These are phyloP conservation scores for Chlorella sp. DNA, from an alignment of 139 green algal genomes.

Conservation along the genomic window DNA sequence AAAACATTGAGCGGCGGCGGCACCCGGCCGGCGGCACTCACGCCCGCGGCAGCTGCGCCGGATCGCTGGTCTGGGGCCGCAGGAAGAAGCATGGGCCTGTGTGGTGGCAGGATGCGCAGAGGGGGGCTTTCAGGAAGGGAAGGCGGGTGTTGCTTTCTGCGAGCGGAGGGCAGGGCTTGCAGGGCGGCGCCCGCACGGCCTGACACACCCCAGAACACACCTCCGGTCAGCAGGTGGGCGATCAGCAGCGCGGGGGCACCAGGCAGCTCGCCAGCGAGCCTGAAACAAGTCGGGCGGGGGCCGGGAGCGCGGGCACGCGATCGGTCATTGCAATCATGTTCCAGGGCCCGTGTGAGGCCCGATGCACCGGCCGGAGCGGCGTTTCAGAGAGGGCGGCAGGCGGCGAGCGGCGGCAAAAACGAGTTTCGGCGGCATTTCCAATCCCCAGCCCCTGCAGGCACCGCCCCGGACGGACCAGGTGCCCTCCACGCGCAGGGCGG, in stretches of 20 bases:
- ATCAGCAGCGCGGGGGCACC: constrained; percentile 15
- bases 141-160: neutral
- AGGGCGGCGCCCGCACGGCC: too few species aligned
- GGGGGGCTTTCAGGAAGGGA: too few species aligned
- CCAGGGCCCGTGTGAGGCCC: too few species aligned
- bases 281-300: neutral
- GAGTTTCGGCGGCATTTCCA: too few species aligned
- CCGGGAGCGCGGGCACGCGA: too few species aligned
- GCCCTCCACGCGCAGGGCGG: constrained; percentile 13
- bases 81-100: constrained; percentile 26
- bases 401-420: too few species aligned
- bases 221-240: constrained; percentile 35
- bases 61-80: neutral
- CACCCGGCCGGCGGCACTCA: neutral
- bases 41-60: neutral
- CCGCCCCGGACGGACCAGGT: constrained; percentile 12
- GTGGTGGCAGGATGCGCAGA: too few species aligned
- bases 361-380: too few species aligned
- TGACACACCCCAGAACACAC: neutral
- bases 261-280: constrained; percentile 8
- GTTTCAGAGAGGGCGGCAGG: too few species aligned
- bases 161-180: too few species aligned
- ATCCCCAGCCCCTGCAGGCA: too few species aligned
- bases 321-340: too few species aligned
- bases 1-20: neutral